Evolutionary conservation across 1,284 basidiomycete species (phyloP), one percentile per base, ranked within the genome.

Genomic region (Ganoderma leucocontextum): DNA sequence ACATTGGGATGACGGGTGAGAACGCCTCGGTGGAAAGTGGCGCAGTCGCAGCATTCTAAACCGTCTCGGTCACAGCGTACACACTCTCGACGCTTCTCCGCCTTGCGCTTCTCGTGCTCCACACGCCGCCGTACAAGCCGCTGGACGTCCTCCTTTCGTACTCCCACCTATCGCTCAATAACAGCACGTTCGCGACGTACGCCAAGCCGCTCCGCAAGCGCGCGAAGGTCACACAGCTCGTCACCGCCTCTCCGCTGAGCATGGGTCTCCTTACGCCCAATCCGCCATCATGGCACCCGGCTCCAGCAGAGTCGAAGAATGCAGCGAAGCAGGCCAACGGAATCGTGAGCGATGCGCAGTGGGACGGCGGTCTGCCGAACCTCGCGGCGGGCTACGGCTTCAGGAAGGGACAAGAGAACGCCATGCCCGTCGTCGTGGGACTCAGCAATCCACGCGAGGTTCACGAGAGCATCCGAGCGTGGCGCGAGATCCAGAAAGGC

Each of bases 11-110:
- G 72, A 91, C 92, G 70, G 95, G 96, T 92, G 73, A 19, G 58
- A 60, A 41, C 17, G 10, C 35, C 13, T 38, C 42, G 5, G 8
- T 38, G 17, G n/a, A 9, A 60, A 25, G 17, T 25, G 3, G n/a
- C 9, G 58, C n/a, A 25, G 25, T 29, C n/a, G 10, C 19, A 35
- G 7, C 10, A 39, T 59, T 22, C 22, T 60, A 25, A 59, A 35
- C 38, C 38, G 39, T 39, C n/a, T 12, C 58, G n/a, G 39, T 25
- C 58, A 12, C 60, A 59, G 96, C 93, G 0, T 98, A 94, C 77
- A 95, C 96, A 0, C 86, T 99, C n/a, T 94, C 96, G 2, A 91
- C 92, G 1, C 86, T 99, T 15, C 86, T 99, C 10, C 91, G 97
- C 10, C 81, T 98, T 19, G 88, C 94, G 19, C 85, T 95, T 22